Evolutionary conservation across 495 filamentous ascomycete species (phyloP), one percentile per base, ranked within the genome.

Genomic region (Hypoxylon intermedium): DNA sequence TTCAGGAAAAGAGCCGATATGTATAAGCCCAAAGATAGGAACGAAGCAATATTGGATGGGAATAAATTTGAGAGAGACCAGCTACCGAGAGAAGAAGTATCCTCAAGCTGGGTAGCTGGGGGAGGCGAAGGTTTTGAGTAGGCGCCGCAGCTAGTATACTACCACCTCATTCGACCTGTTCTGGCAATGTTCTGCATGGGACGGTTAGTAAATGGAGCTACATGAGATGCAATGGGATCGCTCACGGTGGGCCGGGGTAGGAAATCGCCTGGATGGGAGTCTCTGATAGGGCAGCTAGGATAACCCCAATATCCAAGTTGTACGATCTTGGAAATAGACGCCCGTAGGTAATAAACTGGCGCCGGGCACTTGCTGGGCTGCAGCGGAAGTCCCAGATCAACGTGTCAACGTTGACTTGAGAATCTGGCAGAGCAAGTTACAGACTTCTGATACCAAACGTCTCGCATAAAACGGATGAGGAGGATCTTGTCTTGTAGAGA

Each of bases 91-190:
- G 53, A 74, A 71, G 52, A 74, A 63, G 69, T 67, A 60, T 57
- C 44, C 58, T 51, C 42, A 52, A 67, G 51, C 55, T 57, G 53
- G 67, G 63, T 69, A 68, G 67, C 62, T 64, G 68, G 69, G 77
- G 78, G 65, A 72, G 64, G 64, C 58, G 67, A 62, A 69, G 77
- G 77, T 81, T 84, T 82, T 83, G 79, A 80, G 77, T 75, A 76
- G 74, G 73, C 79, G 79, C 77, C 76, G 72, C 63, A 49, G 60
- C 67, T 53, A 15, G 53, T 59, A 65, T 44, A 13, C 55, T 66
- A 50, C 56, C 57, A 71, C 65, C 60, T 64, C 53, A 73, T 73
- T 68, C 63, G 71, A 42, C 58, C 60, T 67, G 71, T 50, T 53
- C 58, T 65, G 49, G 42, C 34, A 53, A 67, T 65, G 64, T 68